Evolutionary conservation across 805 yeast species (phyloP), one percentile per base, ranked within the genome.

Genomic region (Lachancea fermentati): DNA sequence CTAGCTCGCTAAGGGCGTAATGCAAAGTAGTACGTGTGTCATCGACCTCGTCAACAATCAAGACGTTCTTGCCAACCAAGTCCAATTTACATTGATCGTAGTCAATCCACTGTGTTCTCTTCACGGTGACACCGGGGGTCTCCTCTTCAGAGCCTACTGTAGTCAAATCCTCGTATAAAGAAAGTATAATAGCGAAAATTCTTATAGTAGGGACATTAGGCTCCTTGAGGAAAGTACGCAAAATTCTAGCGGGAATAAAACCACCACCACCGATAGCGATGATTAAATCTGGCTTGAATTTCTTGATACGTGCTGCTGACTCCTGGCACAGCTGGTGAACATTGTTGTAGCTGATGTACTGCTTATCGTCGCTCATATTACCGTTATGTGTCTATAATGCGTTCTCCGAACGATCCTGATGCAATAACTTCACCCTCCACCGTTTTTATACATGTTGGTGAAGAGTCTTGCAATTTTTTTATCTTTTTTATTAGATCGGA

Each of bases 251-350:
- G 19, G 97, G 98, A 43, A 91, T 93, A 64, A 91, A 86, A 2
- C 97, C 98, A 60, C 98, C 96, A 54, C 96, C 96, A 57, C 95
- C 98, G 56, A 91, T 87, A 51, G 97, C 97, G 47, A 91, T 85
- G 66, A 89, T 85, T 44, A 86, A 73, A 63, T 89, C 95, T 30
- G 96, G 95, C 53, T 85, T 78, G 69, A 86, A 81, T 19, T 67
- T 64, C 61, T 78, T 79, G 60, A 84, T 75, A 48, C 72, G 75
- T 41, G 71, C 77, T 12, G 88, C 80, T 12, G 72, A 59, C 46
- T 70, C 73, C 56, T 79, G 84, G 62, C 85, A 79, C 50, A 80
- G 66, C 62, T 83, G 85, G 60, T 84, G 94, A 19, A 84, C 78
- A 61, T 83, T 81, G 65, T 84, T 83, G 73, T 84, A 84, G 41